phyloP scores from a whole-genome alignment of 305 asterid species.

The Fraxinus floribunda region DNA sequence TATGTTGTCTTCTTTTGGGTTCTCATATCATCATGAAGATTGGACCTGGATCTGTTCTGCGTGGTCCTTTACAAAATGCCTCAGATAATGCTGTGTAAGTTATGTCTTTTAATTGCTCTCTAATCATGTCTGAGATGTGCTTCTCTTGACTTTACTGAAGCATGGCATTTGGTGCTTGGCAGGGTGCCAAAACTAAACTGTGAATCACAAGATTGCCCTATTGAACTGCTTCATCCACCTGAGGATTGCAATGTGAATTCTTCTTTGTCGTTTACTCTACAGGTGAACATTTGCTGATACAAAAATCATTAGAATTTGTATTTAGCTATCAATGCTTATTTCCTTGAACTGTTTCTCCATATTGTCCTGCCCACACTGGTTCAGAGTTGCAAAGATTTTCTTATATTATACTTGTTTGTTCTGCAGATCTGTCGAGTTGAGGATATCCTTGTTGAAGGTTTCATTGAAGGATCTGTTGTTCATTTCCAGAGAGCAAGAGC shows the following conservation, averaged over 20 bases:
- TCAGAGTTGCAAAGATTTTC: slow-evolving; percentile 7
- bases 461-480: slow-evolving; percentile 91
- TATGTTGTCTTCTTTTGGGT: slow-evolving; percentile 14
- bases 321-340: slow-evolving; percentile 9
- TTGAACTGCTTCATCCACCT: slow-evolving; percentile 90
- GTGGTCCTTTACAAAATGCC: slow-evolving; percentile 83
- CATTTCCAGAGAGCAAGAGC: slow-evolving; percentile 97
- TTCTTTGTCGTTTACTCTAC: slow-evolving; percentile 90
- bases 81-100: slow-evolving; percentile 84
- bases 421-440: slow-evolving; percentile 94
- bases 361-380: slow-evolving; percentile 13
- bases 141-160: slow-evolving; percentile 16
- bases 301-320: slow-evolving; percentile 12
- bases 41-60: slow-evolving; percentile 91
- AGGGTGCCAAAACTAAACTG: slow-evolving; percentile 86
- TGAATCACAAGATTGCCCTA: slow-evolving; percentile 66
- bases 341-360: slow-evolving; percentile 9
- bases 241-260: slow-evolving; percentile 99
- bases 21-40: slow-evolving; percentile 48
- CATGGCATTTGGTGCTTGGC: slow-evolving; percentile 26
- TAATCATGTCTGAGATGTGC: slow-evolving; percentile 1
- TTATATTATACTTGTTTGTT: slow-evolving; percentile 11
- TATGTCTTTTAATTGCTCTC: slow-evolving; percentile 12
- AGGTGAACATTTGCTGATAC: slow-evolving; percentile 55
- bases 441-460: slow-evolving; percentile 93